phyloP scores from a whole-genome alignment of 805 yeast genomes.

The Candida alai region DNA sequence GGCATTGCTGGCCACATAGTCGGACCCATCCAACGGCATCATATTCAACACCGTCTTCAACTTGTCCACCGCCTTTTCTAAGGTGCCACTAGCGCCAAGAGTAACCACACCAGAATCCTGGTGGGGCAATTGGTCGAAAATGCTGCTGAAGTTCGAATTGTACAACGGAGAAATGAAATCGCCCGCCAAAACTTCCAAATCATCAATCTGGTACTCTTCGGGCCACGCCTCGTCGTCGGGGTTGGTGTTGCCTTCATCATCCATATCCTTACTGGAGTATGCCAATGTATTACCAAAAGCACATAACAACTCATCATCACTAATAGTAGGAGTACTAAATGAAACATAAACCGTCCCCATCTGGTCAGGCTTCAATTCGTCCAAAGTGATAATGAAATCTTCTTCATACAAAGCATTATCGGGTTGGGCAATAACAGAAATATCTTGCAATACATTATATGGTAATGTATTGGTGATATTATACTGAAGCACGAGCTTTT shows the following conservation, averaged over 20 bases:
- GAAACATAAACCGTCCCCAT: constrained; percentile 78
- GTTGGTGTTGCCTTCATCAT: constrained; percentile 61
- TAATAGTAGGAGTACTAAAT: constrained; percentile 54
- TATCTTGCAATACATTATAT: constrained; percentile 72
- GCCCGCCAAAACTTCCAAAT: constrained; percentile 68
- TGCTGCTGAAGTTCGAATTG: constrained; percentile 67
- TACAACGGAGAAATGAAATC: constrained; percentile 78
- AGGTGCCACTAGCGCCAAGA: constrained; percentile 40
- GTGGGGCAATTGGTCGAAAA: constrained; percentile 67
- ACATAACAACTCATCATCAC: constrained; percentile 20
- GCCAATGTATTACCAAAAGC: constrained; percentile 64
- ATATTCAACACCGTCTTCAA: constrained; percentile 47
- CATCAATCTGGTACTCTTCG: constrained; percentile 91
- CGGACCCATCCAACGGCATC: constrained; percentile 70
- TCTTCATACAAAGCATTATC: constrained; percentile 57
- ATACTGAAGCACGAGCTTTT: constrained; percentile 74
- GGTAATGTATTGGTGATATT: constrained; percentile 80
- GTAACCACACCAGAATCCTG: constrained; percentile 66
- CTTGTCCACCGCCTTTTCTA: constrained; percentile 45
- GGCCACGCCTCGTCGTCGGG: constrained; percentile 86
- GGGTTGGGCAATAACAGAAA: constrained; percentile 64
- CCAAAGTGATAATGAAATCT: constrained; percentile 72
- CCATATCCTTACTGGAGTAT: constrained; percentile 78
- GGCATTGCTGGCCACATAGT: constrained; percentile 54
- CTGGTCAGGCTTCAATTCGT: constrained; percentile 64